Base-by-base conservation (phyloP, 1,284 basidiomycete genomes). In the Amylostereum areolatum region DNA sequence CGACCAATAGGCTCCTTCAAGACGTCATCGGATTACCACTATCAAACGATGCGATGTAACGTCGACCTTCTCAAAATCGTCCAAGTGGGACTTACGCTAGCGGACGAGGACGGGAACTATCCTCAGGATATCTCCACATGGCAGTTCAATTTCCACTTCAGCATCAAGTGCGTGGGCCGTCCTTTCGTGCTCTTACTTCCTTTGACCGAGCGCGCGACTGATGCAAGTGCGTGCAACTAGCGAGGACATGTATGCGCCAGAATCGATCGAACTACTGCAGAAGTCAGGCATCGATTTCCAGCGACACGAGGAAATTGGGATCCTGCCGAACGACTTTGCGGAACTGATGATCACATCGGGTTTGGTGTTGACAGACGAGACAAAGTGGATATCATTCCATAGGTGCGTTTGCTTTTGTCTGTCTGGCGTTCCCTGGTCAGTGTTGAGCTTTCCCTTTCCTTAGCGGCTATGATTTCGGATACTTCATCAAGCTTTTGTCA, bases 91-190 rank as follows among this genome's bases (percentile, higher is more conserved):
- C 80, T 99, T 57, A 97, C 96, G 2, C 74, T 99, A 35, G 89
- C 91, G 46, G 94, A 99, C 65, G 93, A 93, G 66, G 81, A 97
- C 31, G 96, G 96, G 5, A 86, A 94, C 61, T 82, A 86, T 51
- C 92, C 95, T 7, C 83, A 85, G 54, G 92, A 95, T 47, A 81
- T 87, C 45, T 90, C 89, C 46, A 97, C 94, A 32, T 99, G 96
- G 96, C 97, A 99, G 69, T 99, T 99, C 75, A 99, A 99, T 71
- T 98, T 99, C 70, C 81, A 83, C 58, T 99, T 99, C 71, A 92
- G 83, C 68, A 72, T 93, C 57, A 81, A 82, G 92, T 95, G 66
- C 60, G 89, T 77, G 9, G 29, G 51, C 40, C 8, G 30, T 2
- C 7, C 11, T 40, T 32, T 28, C 35, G 10, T 30, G 42, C 27